phyloP scores from a whole-genome alignment of 805 yeast genomes.

The Diddensiella caesifluorescens region DNA sequence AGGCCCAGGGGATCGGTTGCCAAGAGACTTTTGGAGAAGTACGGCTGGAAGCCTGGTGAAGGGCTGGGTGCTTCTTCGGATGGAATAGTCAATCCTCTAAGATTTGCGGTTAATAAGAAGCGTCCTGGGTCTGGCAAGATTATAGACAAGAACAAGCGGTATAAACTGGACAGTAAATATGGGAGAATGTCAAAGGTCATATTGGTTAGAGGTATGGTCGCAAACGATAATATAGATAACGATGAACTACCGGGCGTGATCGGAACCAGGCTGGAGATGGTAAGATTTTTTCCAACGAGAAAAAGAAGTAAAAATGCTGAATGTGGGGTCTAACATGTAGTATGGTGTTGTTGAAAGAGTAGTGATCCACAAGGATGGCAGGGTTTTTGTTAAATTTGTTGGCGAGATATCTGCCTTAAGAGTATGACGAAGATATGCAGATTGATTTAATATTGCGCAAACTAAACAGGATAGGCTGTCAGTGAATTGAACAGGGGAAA shows the following conservation, averaged over 20 bases:
- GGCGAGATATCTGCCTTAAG: conserved; percentile 5
- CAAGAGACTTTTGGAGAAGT: conserved; percentile 9
- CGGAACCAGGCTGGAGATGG: background rate
- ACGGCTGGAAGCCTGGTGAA: conserved; percentile 22
- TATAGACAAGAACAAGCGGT: conserved; percentile 9
- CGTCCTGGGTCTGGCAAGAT: conserved; percentile 16
- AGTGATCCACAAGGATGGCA: background rate
- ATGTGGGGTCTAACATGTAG: conserved; percentile 4
- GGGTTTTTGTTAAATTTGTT: conserved; percentile 5
- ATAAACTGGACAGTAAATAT: background rate
- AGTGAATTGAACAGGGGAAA: conserved; percentile 7
- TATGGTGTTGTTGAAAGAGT: conserved; percentile 7
- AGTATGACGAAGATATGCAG: background rate
- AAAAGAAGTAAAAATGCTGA: no score
- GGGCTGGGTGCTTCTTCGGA: conserved; percentile 14
- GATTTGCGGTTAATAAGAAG: conserved; percentile 7
- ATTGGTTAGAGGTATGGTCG: background rate
- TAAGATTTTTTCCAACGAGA: background rate
- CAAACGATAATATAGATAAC: background rate
- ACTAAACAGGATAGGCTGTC: conserved; percentile 6
- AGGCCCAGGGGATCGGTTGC: conserved; percentile 5
- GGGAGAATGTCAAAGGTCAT: conserved; percentile 1
- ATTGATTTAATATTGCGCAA: background rate
- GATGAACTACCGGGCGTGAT: conserved; percentile 6
- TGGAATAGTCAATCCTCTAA: conserved; percentile 16